Evolutionary conservation across 768 basidiomycete species (phyloP).

Genomic region (Rubroboletus pulcherrimus): DNA sequence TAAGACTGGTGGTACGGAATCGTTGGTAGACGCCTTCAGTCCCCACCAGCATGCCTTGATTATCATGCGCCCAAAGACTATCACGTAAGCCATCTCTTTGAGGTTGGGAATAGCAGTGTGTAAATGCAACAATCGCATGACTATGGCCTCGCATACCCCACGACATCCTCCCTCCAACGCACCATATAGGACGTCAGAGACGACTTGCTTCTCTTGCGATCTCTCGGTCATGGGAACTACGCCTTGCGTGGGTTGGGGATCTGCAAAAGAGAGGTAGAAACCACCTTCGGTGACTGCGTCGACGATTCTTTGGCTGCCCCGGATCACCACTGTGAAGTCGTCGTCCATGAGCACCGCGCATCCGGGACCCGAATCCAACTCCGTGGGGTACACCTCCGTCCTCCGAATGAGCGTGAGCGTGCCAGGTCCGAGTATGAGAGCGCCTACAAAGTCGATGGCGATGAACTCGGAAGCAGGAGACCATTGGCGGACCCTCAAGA

Average conservation of each 20-base stretch:
- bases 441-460: slow-evolving; percentile 4
- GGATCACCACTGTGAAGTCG: slow-evolving; percentile 10
- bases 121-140: slow-evolving; percentile 12
- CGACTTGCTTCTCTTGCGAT: slow-evolving; percentile 6
- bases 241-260: neutral
- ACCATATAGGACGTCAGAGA: slow-evolving; percentile 8
- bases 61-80: slow-evolving; percentile 8
- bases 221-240: neutral
- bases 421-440: slow-evolving; percentile 17
- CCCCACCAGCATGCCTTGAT: slow-evolving; percentile 11
- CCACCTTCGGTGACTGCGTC: slow-evolving; percentile 19
- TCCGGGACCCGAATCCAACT: slow-evolving; percentile 8
- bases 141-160: slow-evolving; percentile 14
- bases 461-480: slow-evolving; percentile 4
- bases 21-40: slow-evolving; percentile 3
- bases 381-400: slow-evolving; percentile 3
- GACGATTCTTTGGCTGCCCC: slow-evolving; percentile 13
- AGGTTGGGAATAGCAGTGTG: slow-evolving; percentile 3
- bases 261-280: slow-evolving; percentile 18
- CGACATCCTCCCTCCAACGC: slow-evolving; percentile 13
- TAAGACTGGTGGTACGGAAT: neutral
- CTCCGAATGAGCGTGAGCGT: slow-evolving; percentile 15
- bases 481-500: slow-evolving; percentile 6
- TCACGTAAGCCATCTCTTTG: neutral
- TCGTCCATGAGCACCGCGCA: slow-evolving; percentile 21